Base-by-base conservation (phyloP, 2,329 filamentous ascomycete genomes). In the Phialocephala sp. region DNA sequence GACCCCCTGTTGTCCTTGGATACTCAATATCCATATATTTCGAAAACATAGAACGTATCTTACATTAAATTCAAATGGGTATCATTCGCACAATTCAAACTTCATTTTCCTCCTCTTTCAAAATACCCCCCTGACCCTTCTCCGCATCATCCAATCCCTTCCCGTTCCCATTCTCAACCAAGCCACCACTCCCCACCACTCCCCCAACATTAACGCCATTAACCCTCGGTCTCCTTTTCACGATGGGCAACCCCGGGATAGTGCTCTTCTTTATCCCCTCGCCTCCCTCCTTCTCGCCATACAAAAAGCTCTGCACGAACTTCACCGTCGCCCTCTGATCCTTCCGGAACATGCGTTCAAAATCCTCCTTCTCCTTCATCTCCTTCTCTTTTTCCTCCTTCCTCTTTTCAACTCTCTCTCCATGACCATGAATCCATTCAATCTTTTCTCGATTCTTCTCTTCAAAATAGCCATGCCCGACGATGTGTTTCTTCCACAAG, bases 401-500 rank as follows among this genome's bases (percentile, higher is more conserved):
- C 22, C 54, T 59, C 18, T 20, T 27, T 8, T 59, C 32, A 9
- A 22, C 22, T n/a, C 56, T 12, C 35, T 64, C 35, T 22, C 20
- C 27, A 18, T 54, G 43, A 4, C 24, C 47, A 37, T 60, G 37
- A 15, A 64, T 64, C 47, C 56, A 55, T 6, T 60, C 57, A 18
- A 64, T 36, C 39, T 27, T 50, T 35, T 56, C 18, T 43, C 52
- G 15, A n/a, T 47, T 54, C 24, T 64, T 64, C 18, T 39, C 43
- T 52, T 65, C 63, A 20, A 65, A 59, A 43, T 58, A 55, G 1
- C 22, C 15, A 54, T 65, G 63, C n/a, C 50, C 59, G 1, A 58
- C 50, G 6, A 65, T 65, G 41, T 62, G 59, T 5, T 32, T 20
- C 12, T 57, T 58, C 63, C 63, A 65, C 9, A 50, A 18, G 15